Evolutionary conservation across 805 yeast species (phyloP), one percentile per base, ranked within the genome.

Genomic region (Saccharomycopsis sp.): DNA sequence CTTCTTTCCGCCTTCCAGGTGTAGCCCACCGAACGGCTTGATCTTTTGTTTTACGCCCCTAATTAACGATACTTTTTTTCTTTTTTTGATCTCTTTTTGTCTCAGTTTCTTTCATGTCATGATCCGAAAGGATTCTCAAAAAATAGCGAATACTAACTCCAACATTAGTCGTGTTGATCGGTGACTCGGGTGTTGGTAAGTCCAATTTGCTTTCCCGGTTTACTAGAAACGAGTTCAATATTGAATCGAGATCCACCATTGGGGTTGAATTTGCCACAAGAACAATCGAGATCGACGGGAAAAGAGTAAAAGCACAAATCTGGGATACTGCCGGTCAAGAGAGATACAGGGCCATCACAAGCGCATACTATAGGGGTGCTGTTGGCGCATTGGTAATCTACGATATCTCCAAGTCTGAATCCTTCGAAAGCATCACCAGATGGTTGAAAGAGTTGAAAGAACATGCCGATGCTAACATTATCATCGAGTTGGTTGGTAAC

Each of bases 301-400:
- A 87, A 68, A 75, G 89, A 69, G 86, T 89, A 65, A 89, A 89
- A 71, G 92, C 95, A 2, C 96, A 90, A 73, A 86, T 91, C 65
- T 92, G 99, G 99, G 99, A 92, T 73, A 92, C 99, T 41, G 99
- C 99, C 1, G 99, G 99, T 61, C 99, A 92, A 76, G 99, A 92
- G 73, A 84, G 99, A 72, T 92, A 94, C 77, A 83, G 99, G 67
- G 98, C 99, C 51, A 92, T 92, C 71, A 94, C 99, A 34, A 85
- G 94, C 58, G 98, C 98, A 3, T 92, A 92, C 75, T 92, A 92
- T 72, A 82, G 99, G 70, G 99, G 98, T 48, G 98, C 99, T 0
- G 97, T 91, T 56, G 99, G 99, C 60, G 98, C 98, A 2, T 79
- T 92, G 67, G 87, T 92, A 59, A 96, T 92, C 63, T 92, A 92